These are phyloP conservation scores for Tothia fuscella DNA, from an alignment of 2,329 filamentous ascomycete species.

Conservation along the genomic window DNA sequence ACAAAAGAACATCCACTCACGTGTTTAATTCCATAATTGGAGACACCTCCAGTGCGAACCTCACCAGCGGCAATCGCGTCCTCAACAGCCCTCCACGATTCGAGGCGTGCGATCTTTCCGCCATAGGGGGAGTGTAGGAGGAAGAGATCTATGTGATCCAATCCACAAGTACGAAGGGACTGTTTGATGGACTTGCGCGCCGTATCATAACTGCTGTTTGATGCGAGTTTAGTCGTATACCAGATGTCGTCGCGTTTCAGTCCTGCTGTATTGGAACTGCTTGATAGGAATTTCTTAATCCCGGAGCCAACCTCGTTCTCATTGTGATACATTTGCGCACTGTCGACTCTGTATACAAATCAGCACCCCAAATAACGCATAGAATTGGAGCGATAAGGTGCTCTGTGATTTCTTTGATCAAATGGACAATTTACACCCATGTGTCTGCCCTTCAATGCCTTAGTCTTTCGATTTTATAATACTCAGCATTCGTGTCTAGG, in stretches of 20 bases:
- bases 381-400: neutral
- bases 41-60: constrained; percentile 59
- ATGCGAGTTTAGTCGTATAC: constrained; percentile 68
- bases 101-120: constrained; percentile 52
- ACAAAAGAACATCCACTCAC: constrained; percentile 30
- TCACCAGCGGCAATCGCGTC: constrained; percentile 64
- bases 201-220: constrained; percentile 53
- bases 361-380: constrained; percentile 16
- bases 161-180: constrained; percentile 50
- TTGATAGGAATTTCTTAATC: constrained; percentile 45
- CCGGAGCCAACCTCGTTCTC: constrained; percentile 58
- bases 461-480: too few species aligned
- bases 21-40: constrained; percentile 67
- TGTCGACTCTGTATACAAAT: constrained; percentile 35
- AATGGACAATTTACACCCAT: too few species aligned
- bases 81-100: constrained; percentile 65
- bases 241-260: constrained; percentile 59
- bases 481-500: too few species aligned
- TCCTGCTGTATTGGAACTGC: constrained; percentile 33
- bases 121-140: constrained; percentile 71
- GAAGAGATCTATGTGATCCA: constrained; percentile 71
- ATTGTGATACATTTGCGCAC: constrained; percentile 57
- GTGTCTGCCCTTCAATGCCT: too few species aligned
- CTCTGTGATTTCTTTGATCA: too few species aligned
- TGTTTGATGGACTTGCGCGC: constrained; percentile 54